Evolutionary conservation across 2,329 filamentous ascomycete genomes (phyloP), one percentile per base, ranked within the genome.

Genomic region (Coniochaeta sp.): DNA sequence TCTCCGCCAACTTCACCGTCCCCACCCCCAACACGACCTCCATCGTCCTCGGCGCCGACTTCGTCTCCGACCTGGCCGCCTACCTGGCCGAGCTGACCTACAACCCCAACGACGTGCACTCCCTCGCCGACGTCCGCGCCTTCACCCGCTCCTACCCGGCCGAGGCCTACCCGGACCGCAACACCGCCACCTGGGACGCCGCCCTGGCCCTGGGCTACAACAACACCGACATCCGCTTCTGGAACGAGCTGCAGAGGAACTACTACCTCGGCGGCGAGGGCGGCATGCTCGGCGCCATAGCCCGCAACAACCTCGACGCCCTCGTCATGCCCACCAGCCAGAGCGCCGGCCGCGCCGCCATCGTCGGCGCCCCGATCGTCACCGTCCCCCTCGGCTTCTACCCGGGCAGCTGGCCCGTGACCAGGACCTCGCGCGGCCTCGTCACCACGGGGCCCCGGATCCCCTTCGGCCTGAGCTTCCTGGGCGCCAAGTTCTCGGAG

Each of bases 331-430:
- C 87, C 0, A 83, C 84, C 0, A 64, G 71, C 16, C 71, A 78
- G 22, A 75, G 80, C 0, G 72, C 77, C 0, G 69, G 72, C 1
- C 74, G 83, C 5, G 78, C 83, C 1, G 83, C 82, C 0, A 71
- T 85, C 22, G 77, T 86, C 0, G 86, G 86, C 1, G 76, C 79
- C 0, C 87, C 87, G 0, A 78, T 86, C 5, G 73, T 90, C 12
- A 86, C 83, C 0, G 82, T 90, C 0, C 88, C 87, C 0, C 71
- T 90, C 60, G 86, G 86, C 0, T 79, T 79, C 80, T 82, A 79
- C 60, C 81, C 83, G 0, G 64, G 71, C 1, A 77, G 78, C 31
- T 79, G 77, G 9, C 73, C 74, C 1, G 76, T 84, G 1, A 66
- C 69, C 17, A 71, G 70, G 47, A 80, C 81, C 59, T 56, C 60